phyloP scores from a whole-genome alignment of 495 filamentous ascomycete species.

The Talaromyces stipitatus region DNA sequence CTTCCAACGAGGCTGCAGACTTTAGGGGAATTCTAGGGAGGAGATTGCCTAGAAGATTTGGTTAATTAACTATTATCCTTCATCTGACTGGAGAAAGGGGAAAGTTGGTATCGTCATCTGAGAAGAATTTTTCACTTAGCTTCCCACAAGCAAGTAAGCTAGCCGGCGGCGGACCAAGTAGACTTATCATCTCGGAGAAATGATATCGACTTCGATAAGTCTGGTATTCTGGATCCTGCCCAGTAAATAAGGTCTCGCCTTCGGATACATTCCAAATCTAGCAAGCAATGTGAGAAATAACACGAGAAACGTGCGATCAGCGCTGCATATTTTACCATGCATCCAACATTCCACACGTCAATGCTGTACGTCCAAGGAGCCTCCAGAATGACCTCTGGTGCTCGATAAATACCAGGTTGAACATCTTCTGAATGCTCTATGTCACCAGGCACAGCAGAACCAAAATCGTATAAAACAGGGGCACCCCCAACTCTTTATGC shows the following conservation, averaged over 20 bases:
- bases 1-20: conserved; percentile 13
- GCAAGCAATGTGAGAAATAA: background rate
- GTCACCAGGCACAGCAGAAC: conserved; percentile 23
- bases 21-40: background rate
- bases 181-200: conserved; percentile 18
- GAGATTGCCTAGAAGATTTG: background rate
- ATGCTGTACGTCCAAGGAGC: conserved; percentile 27
- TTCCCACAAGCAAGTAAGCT: conserved; percentile 16
- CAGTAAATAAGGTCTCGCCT: conserved; percentile 17
- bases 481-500: conserved; percentile 16
- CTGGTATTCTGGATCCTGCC: conserved; percentile 12
- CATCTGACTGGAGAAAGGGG: background rate
- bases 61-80: background rate
- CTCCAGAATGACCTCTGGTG: conserved; percentile 31
- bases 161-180: conserved; percentile 20
- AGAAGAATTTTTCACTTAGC: conserved; percentile 17
- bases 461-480: conserved; percentile 32
- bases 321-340: conserved; percentile 14
- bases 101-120: conserved; percentile 7
- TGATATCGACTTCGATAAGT: conserved; percentile 16
- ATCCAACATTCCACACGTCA: conserved; percentile 35
- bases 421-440: conserved; percentile 16
- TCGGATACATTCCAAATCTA: conserved; percentile 24
- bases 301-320: background rate
- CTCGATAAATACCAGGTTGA: conserved; percentile 26